phyloP scores from a whole-genome alignment of 192 early-diverging fungal genomes.

The Podila minutissima region DNA sequence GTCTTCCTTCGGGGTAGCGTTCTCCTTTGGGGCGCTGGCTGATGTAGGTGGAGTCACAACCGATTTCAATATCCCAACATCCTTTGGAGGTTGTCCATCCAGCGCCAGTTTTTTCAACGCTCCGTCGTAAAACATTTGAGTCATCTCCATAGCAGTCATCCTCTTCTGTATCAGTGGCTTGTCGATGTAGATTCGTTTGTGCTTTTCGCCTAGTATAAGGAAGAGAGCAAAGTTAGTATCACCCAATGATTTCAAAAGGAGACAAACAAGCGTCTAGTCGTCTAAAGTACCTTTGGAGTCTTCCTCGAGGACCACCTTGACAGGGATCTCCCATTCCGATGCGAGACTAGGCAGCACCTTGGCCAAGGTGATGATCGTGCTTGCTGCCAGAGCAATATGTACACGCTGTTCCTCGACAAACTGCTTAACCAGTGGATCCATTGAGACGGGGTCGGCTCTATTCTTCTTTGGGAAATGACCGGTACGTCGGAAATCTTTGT shows the following conservation, averaged over 20 bases:
- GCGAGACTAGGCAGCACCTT: conserved; percentile 23
- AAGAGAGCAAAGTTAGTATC: neutral
- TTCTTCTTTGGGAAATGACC: conserved; percentile 13
- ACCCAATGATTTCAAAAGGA: neutral
- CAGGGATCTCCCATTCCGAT: conserved; percentile 44
- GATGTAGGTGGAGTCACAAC: neutral
- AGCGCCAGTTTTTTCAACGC: conserved; percentile 28
- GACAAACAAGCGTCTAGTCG: neutral
- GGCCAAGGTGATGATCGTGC: conserved; percentile 27
- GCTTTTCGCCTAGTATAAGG: conserved; percentile 14
- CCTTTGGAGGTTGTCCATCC: neutral
- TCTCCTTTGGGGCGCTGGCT: neutral
- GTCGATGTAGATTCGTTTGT: conserved; percentile 40
- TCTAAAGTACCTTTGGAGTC: conserved; percentile 21
- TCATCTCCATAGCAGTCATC: conserved; percentile 35
- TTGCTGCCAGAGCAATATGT: conserved; percentile 34
- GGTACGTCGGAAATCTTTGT: conserved; percentile 10
- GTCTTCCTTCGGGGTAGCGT: neutral
- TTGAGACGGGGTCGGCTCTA: conserved; percentile 8
- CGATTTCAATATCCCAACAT: neutral
- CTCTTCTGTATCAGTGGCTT: conserved; percentile 36
- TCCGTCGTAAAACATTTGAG: conserved; percentile 41
- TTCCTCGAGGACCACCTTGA: conserved; percentile 28
- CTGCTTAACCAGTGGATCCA: conserved; percentile 13
- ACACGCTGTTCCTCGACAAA: conserved; percentile 39